Evolutionary conservation across 2,329 filamentous ascomycete genomes (phyloP).

Genomic region (Plenodomus biglobosus): DNA sequence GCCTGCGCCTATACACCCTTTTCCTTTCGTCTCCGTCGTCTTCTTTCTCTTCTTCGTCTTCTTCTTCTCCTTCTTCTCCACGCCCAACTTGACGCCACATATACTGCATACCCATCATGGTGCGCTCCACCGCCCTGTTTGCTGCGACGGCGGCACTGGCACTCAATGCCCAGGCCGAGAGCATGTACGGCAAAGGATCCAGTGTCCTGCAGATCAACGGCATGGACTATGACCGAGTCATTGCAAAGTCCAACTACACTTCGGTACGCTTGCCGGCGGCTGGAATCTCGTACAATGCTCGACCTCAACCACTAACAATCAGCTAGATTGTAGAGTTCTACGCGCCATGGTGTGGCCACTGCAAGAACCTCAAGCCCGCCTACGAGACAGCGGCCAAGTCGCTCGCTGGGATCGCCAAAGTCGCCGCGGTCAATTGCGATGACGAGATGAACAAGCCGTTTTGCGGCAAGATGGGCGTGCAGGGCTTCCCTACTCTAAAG

Average conservation of each 20-base stretch:
- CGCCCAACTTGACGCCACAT: slow-evolving; percentile 3
- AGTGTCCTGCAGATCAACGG: slow-evolving; percentile 80
- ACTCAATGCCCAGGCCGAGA: slow-evolving; percentile 66
- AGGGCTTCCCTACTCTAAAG: slow-evolving; percentile 96
- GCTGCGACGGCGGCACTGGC: slow-evolving; percentile 64
- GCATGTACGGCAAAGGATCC: slow-evolving; percentile 82
- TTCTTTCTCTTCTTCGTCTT: too few species aligned
- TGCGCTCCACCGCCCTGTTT: slow-evolving; percentile 44
- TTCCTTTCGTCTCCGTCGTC: too few species aligned
- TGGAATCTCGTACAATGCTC: neutral
- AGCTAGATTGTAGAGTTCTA: slow-evolving; percentile 66
- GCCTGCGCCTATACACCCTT: slow-evolving; percentile 5
- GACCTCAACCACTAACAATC: slow-evolving; percentile 3
- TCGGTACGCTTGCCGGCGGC: slow-evolving; percentile 61
- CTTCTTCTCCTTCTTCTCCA: slow-evolving; percentile 10
- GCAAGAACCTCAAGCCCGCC: slow-evolving; percentile 89
- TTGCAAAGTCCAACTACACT: slow-evolving; percentile 87
- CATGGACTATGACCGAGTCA: slow-evolving; percentile 77
- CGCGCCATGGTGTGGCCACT: slow-evolving; percentile 97
- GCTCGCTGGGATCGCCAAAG: slow-evolving; percentile 88
- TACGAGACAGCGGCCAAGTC: slow-evolving; percentile 93
- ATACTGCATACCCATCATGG: slow-evolving; percentile 29
- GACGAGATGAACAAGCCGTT: slow-evolving; percentile 88
- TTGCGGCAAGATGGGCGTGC: slow-evolving; percentile 80
- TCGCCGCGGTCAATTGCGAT: slow-evolving; percentile 93